Evolutionary conservation across 306 rosid genomes (phyloP).

Genomic region (Medicago truncatula): DNA sequence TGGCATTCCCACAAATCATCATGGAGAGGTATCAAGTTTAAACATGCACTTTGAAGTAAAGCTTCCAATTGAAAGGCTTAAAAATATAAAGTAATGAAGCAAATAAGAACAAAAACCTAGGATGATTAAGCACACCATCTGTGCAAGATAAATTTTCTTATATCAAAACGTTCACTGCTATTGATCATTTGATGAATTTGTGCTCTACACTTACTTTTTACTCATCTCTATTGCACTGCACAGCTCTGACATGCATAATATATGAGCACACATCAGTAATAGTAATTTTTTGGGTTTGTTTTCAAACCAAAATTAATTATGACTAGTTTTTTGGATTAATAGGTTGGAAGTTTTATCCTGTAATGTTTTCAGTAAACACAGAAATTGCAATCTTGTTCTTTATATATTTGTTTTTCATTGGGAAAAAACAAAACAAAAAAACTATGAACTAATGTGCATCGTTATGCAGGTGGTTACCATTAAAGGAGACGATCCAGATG

Average conservation of each 20-base stretch:
- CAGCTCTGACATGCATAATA: constrained; percentile 15
- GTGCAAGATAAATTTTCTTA: constrained; percentile 4
- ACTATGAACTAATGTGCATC: constrained; percentile 10
- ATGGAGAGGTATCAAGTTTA: constrained; percentile 76
- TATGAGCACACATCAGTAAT: constrained; percentile 7
- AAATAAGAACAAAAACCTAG: constrained; percentile 20
- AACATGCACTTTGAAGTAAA: constrained; percentile 4
- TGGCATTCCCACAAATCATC: constrained; percentile 90
- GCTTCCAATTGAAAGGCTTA: constrained; percentile 8
- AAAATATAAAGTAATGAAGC: not conserved
- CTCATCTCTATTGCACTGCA: not conserved
- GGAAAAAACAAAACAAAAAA: not conserved
- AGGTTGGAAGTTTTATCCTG: constrained; percentile 5
- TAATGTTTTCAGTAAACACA: constrained; percentile 6
- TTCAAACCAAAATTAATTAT: not conserved
- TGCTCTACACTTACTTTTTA: constrained; percentile 17
- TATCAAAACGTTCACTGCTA: not conserved
- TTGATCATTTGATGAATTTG: constrained; percentile 24
- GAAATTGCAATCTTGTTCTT: constrained; percentile 5
- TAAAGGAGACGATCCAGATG: constrained; percentile 77
- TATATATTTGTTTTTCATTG: not conserved
- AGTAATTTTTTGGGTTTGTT: constrained; percentile 3
- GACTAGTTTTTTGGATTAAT: constrained; percentile 31
- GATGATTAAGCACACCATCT: constrained; percentile 19
- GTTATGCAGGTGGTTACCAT: constrained; percentile 69